phyloP scores from a whole-genome alignment of 2,329 filamentous ascomycete species.

The Colletotrichum sp. region DNA sequence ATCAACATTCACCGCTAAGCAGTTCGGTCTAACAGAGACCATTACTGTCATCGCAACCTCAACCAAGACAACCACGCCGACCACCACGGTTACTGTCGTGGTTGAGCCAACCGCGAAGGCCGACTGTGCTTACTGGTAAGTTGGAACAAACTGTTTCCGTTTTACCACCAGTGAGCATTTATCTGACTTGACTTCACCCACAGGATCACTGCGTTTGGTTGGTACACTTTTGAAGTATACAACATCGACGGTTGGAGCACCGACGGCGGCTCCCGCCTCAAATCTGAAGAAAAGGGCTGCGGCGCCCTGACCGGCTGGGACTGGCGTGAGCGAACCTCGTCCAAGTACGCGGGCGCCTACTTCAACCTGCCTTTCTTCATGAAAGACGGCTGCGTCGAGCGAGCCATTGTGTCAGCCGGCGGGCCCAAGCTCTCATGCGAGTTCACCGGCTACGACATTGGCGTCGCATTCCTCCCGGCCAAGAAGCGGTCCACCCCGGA shows the following conservation, averaged over 20 bases:
- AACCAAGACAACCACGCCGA: neutral
- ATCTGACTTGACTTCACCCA: too few relatives aligned
- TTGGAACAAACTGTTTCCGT: too few relatives aligned
- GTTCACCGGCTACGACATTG: neutral
- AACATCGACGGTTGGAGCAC: too few relatives aligned
- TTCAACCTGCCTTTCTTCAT: neutral
- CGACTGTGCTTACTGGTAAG: too few relatives aligned
- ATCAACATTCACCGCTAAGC: neutral
- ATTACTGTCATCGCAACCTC: neutral
- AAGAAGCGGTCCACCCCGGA: neutral
- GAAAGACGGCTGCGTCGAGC: neutral
- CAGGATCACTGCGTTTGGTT: too few relatives aligned
- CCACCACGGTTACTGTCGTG: neutral
- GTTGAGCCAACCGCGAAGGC: neutral
- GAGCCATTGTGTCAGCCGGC: neutral
- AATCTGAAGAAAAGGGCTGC: too few relatives aligned
- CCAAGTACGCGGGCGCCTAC: neutral
- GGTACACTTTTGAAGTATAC: too few relatives aligned
- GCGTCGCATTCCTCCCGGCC: neutral
- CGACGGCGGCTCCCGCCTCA: too few relatives aligned
- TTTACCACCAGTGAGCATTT: too few relatives aligned
- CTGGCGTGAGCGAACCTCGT: too few relatives aligned
- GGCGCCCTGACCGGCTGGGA: too few relatives aligned
- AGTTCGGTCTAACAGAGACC: neutral
- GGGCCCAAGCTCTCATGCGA: neutral